A percentile compares a stretch with the other conserved stretches of the same genome.
Conservation (phyloP, 768 basidiomycete species). For the Pisolithus marmoratus region DNA sequence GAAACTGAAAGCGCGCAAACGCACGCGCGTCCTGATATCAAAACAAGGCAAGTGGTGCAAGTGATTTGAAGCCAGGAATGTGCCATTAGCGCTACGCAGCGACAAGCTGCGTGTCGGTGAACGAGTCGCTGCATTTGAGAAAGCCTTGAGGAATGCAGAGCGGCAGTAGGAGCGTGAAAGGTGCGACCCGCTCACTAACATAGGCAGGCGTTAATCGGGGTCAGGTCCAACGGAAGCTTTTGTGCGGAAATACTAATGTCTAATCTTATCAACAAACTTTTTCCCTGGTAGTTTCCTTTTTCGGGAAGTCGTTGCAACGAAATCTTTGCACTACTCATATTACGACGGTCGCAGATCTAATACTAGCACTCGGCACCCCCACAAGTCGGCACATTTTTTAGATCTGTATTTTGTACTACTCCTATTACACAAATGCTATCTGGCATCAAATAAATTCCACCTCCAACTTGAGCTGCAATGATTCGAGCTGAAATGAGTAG, state of each 20-base stretch:
- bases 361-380: too few relatives aligned
- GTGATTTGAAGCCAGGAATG: conserved; percentile 1
- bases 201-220: conserved; percentile 7
- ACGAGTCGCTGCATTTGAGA: conserved; percentile 4
- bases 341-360: too few relatives aligned
- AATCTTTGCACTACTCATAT: too few relatives aligned
- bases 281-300: not conserved
- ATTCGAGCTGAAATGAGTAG: too few relatives aligned
- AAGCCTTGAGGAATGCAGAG: conserved; percentile 10
- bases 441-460: too few relatives aligned
- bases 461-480: too few relatives aligned
- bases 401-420: too few relatives aligned
- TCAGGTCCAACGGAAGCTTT: not conserved
- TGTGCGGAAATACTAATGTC: not conserved
- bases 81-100: not conserved
- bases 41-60: conserved; percentile 4
- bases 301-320: not conserved
- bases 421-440: too few relatives aligned
- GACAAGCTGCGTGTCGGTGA: not conserved
- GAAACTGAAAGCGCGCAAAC: conserved; percentile 15
- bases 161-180: conserved; percentile 12
- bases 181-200: conserved; percentile 18
- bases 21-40: not conserved
- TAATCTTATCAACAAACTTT: not conserved
- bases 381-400: too few relatives aligned